Evolutionary conservation across 352 stramenopile genomes (phyloP), one percentile per base, ranked within the genome.

Genomic region (Ophiocytium majus): DNA sequence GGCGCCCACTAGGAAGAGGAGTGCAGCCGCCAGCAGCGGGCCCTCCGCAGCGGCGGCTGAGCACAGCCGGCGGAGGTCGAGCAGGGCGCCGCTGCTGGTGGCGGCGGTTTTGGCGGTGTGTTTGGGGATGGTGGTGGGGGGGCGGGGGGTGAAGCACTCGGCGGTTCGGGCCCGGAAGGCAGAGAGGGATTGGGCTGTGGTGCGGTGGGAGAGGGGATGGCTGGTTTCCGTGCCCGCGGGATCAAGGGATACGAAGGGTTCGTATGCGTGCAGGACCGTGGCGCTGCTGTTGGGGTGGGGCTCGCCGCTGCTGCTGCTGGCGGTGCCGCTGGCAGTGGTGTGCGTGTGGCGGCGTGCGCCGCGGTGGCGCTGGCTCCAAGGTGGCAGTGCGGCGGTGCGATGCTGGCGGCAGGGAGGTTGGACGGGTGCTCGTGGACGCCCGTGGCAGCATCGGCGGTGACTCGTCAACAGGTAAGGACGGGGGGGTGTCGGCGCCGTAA

Each of bases 1-100:
- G 10, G 85, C 85, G 9, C 81, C 57, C n/a, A 87, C 64, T 23
- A 89, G 82, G 32, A 80, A 75, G 33, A 82, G 37, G 10, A 83
- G 9, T 43, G 50, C 76, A 28, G 80, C 57, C 0, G 37, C 33
- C 1, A 89, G 64, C 50, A 89, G 63, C 9, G 50, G 66, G 10
- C 28, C 31, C 50, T 87, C 64, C 34, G 64, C 64, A 10, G 31
- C 34, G 17, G 5, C 5, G 5, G 64, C 64, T 5, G 64, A 5
- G 34, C 5, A 5, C 5, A 76, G 34, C 31, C 64, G 64, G 5
- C 5, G 5, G 34, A 76, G 64, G 64, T 76, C 64, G 34, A 5
- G 31, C 31, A 5, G 17, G 5, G 64, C 64, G 64, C 64, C 17
- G 34, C 31, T 34, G 31, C 34, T 76, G 31, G 5, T 17, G 64